Evolutionary conservation across 2,329 filamentous ascomycete species (phyloP).

Genomic region (Pseudopyrenochaeta lycopersici): DNA sequence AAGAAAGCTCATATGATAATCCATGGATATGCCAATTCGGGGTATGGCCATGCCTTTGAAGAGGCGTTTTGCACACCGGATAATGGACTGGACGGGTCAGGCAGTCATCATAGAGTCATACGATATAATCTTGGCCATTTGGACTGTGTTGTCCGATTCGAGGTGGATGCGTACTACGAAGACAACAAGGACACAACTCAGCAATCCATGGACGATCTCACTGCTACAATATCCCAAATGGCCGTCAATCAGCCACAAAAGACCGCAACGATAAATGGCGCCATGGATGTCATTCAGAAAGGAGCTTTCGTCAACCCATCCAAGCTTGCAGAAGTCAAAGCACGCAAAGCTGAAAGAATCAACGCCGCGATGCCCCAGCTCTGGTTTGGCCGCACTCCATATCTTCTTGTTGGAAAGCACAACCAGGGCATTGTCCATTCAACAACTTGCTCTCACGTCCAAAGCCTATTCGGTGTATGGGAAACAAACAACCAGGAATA

Average conservation of each 20-base stretch:
- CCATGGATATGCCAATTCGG: slow-evolving; percentile 17
- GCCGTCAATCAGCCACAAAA: background rate
- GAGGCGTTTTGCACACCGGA: slow-evolving; percentile 30
- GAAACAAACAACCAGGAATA: slow-evolving; percentile 20
- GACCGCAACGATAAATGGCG: background rate
- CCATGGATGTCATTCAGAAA: slow-evolving; percentile 3
- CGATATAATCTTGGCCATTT: slow-evolving; percentile 25
- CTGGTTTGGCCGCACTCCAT: slow-evolving; percentile 32
- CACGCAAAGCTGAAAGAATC: slow-evolving; percentile 4
- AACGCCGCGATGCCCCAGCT: slow-evolving; percentile 22
- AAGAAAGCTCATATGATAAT: slow-evolving; percentile 20
- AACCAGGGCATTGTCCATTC: slow-evolving; percentile 15
- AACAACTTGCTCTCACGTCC: slow-evolving; percentile 6
- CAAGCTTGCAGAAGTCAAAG: slow-evolving; percentile 29
- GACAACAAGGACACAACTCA: slow-evolving; percentile 2
- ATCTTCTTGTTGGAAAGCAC: slow-evolving; percentile 25
- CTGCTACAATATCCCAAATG: slow-evolving; percentile 5
- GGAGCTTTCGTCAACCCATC: slow-evolving; percentile 8
- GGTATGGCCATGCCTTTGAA: slow-evolving; percentile 47
- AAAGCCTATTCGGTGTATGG: slow-evolving; percentile 17
- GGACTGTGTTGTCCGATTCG: slow-evolving; percentile 24
- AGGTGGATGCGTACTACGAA: slow-evolving; percentile 31
- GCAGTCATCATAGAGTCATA: slow-evolving; percentile 28
- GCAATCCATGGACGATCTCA: slow-evolving; percentile 6
- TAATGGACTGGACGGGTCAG: slow-evolving; percentile 20